A percentile compares a stretch with the other conserved stretches of the same genome.
Conservation (phyloP, 108 stramenopile genomes). For the Cylindrotheca closterium region DNA sequence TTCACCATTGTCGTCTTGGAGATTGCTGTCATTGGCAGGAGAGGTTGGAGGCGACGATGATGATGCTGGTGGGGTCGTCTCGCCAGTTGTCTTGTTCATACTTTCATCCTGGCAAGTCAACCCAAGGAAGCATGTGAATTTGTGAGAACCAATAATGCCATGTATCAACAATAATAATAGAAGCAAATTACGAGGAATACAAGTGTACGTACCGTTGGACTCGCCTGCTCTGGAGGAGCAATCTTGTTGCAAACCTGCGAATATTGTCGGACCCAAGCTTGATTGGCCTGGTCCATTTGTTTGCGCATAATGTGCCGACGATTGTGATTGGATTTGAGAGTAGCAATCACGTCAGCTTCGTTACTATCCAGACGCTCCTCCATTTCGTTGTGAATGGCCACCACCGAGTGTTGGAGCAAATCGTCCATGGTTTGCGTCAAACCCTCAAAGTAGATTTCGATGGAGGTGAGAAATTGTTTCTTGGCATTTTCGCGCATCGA, state of each 20-base stretch:
- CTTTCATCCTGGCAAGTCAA: neutral
- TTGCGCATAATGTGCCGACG: neutral
- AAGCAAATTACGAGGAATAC: too few relatives aligned
- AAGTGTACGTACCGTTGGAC: neutral
- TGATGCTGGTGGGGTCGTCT: neutral
- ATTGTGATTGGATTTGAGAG: conserved; percentile 8
- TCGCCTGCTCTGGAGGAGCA: neutral
- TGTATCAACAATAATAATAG: too few relatives aligned
- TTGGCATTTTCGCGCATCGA: conserved; percentile 3
- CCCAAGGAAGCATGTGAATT: neutral
- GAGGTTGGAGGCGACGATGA: neutral
- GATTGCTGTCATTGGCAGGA: neutral
- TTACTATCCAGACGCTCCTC: neutral
- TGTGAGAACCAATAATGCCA: too few relatives aligned
- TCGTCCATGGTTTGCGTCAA: conserved; percentile 7
- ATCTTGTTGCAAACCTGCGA: neutral
- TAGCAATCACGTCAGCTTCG: neutral
- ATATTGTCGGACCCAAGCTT: conserved; percentile 5
- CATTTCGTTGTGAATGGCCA: neutral
- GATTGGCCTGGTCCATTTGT: conserved; percentile 7
- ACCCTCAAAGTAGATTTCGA: conserved; percentile 7
- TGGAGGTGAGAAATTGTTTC: neutral
- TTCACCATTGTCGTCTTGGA: neutral
- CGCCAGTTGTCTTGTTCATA: neutral
- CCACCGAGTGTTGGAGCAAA: conserved; percentile 9